These are phyloP conservation scores for Corynascus novoguineensis DNA, from an alignment of 495 filamentous ascomycete species.

Conservation along the genomic window DNA sequence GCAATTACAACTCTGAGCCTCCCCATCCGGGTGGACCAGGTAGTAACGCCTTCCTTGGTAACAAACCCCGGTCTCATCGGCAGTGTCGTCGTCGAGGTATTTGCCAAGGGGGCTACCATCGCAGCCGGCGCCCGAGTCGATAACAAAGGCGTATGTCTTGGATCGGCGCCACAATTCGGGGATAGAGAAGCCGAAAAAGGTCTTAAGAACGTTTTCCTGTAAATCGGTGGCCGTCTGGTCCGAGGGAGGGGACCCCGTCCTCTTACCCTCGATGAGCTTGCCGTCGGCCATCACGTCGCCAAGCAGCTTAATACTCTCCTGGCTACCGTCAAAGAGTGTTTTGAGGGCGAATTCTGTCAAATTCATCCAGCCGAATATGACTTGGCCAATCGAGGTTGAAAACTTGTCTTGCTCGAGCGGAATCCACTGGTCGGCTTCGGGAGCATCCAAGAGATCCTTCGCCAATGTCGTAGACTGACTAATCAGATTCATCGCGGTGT, in stretches of 20 bases:
- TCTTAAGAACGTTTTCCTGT: constrained; percentile 8
- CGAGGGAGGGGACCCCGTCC: background rate
- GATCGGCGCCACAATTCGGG: constrained; percentile 28
- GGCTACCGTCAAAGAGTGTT: constrained; percentile 15
- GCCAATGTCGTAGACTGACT: too few species aligned
- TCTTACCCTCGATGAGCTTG: constrained; percentile 25
- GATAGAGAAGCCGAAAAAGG: constrained; percentile 32
- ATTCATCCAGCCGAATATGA: constrained; percentile 19
- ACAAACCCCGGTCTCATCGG: constrained; percentile 21
- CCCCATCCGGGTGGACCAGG: constrained; percentile 23
- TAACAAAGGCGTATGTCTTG: constrained; percentile 25
- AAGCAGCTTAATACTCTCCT: constrained; percentile 16
- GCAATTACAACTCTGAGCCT: background rate
- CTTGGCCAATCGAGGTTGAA: constrained; percentile 23
- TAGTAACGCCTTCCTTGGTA: constrained; percentile 28
- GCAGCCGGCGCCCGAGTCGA: constrained; percentile 32
- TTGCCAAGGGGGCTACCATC: constrained; percentile 16
- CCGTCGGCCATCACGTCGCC: constrained; percentile 23
- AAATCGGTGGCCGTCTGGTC: background rate
- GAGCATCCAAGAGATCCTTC: too few species aligned
- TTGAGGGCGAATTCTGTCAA: constrained; percentile 3
- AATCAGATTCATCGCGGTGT: too few species aligned
- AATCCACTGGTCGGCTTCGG: too few species aligned
- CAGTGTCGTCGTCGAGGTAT: constrained; percentile 22
- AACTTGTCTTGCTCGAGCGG: constrained; percentile 19